Percentiles rank a stretch among this genome's conserved stretches.
These are phyloP conservation scores for Podila clonocystis DNA, from an alignment of 192 early-diverging fungal genomes.

Conservation along the genomic window DNA sequence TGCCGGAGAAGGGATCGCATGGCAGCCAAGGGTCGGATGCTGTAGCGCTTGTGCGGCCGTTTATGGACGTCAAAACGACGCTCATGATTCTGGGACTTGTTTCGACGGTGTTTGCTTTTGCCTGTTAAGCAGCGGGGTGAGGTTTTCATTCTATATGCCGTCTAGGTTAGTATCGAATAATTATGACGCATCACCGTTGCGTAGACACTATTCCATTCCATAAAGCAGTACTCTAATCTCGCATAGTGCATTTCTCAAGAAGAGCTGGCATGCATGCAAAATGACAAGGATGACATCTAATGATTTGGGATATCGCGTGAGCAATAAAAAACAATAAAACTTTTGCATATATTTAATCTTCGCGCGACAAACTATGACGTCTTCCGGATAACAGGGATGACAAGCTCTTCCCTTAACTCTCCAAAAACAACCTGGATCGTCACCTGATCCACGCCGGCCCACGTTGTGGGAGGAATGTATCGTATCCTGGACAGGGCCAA, in stretches of 20 bases:
- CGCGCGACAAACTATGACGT: not conserved
- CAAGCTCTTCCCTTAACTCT: constrained; percentile 22
- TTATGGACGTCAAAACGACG: not conserved
- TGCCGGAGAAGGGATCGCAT: not conserved
- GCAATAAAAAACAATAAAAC: not conserved
- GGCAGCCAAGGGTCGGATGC: not conserved
- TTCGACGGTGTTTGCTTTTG: not conserved
- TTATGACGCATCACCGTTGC: too few relatives aligned
- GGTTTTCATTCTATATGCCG: too few relatives aligned
- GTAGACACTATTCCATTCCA: too few relatives aligned
- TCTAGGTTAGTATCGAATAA: not conserved
- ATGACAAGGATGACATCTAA: too few relatives aligned
- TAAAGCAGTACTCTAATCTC: too few relatives aligned
- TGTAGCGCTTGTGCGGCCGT: not conserved
- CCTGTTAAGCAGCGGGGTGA: not conserved
- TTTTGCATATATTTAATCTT: not conserved
- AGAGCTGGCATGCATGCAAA: too few relatives aligned
- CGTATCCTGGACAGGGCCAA: constrained; percentile 40
- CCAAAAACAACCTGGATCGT: constrained; percentile 38
- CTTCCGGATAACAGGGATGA: constrained; percentile 37
- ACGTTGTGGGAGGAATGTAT: constrained; percentile 20
- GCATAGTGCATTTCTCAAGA: too few relatives aligned
- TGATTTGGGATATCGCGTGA: too few relatives aligned
- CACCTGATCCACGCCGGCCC: constrained; percentile 14
- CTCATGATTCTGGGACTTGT: not conserved